Percentiles rank a stretch among this genome's conserved stretches.
phyloP scores from a whole-genome alignment of 495 filamentous ascomycete genomes.

The Trichoderma asperelloides region DNA sequence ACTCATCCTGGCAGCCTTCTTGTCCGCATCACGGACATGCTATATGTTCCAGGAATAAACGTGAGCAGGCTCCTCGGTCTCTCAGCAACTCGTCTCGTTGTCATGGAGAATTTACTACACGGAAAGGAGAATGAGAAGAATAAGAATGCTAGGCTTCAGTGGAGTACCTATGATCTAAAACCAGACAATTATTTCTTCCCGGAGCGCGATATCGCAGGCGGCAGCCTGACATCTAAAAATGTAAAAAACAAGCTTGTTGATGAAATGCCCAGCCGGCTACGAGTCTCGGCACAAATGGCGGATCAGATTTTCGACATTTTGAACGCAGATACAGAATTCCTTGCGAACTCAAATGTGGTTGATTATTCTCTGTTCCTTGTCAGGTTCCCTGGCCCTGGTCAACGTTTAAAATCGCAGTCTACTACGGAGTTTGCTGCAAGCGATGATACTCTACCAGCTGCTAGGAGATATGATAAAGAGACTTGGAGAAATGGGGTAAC shows the following conservation, averaged over 20 bases:
- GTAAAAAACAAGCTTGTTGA: conserved; percentile 52
- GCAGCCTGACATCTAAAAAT: conserved; percentile 46
- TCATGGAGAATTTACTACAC: conserved; percentile 65
- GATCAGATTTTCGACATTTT: conserved; percentile 39
- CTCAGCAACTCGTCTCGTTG: conserved; percentile 56
- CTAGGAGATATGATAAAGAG: conserved; percentile 18
- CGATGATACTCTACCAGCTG: conserved; percentile 4
- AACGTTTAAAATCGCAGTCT: too few relatives aligned
- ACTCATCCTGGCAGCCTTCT: conserved; percentile 47
- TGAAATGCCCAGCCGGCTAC: conserved; percentile 55
- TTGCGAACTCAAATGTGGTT: conserved; percentile 51
- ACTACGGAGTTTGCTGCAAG: not conserved
- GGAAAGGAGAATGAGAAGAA: conserved; percentile 28
- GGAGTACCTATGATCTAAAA: conserved; percentile 66
- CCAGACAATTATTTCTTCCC: conserved; percentile 64
- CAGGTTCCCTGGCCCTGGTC: conserved; percentile 23
- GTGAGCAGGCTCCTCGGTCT: conserved; percentile 46
- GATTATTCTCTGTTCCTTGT: conserved; percentile 65
- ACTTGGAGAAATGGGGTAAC: conserved; percentile 48
- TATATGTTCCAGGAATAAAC: conserved; percentile 42
- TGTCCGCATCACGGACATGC: conserved; percentile 60
- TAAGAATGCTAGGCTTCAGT: conserved; percentile 33
- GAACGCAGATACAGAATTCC: conserved; percentile 49
- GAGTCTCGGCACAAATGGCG: conserved; percentile 41
- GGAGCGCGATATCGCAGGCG: conserved; percentile 56